phyloP scores from a whole-genome alignment of 2,329 filamentous ascomycete genomes.

The Nothopassalora personata region DNA sequence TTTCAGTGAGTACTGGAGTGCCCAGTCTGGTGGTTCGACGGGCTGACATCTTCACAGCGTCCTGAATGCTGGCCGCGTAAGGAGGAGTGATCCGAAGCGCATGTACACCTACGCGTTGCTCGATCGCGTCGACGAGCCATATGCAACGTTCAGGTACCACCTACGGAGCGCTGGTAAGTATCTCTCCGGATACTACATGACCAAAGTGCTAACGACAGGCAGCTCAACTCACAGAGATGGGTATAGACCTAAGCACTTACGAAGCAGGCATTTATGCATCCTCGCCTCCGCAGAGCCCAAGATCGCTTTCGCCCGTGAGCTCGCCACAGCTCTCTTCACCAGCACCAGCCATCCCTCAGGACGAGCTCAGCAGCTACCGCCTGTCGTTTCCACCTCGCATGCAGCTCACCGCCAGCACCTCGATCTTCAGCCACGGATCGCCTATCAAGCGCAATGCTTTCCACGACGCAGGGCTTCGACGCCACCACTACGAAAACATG shows the following conservation, averaged over 20 bases:
- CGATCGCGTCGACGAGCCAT: conserved; percentile 45
- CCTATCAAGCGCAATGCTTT: conserved; percentile 6
- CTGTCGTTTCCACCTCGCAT: conserved; percentile 14
- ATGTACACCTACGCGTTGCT: conserved; percentile 48
- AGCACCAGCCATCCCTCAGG: conserved; percentile 1
- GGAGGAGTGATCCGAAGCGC: conserved; percentile 37
- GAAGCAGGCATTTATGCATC: background rate
- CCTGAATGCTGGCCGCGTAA: conserved; percentile 34
- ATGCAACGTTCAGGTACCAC: conserved; percentile 40
- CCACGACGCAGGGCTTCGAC: background rate
- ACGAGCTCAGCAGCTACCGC: conserved; percentile 1
- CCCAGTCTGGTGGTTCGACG: background rate
- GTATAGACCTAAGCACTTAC: conserved; percentile 1
- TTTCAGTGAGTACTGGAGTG: background rate
- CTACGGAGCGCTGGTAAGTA: conserved; percentile 14
- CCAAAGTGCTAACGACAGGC: background rate
- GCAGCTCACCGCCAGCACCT: conserved; percentile 5
- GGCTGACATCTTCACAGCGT: conserved; percentile 6
- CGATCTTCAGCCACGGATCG: background rate
- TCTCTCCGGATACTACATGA: too few species aligned
- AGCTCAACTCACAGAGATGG: conserved; percentile 7
- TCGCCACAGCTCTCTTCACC: background rate
- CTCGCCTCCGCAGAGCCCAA: background rate
- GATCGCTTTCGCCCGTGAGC: background rate
- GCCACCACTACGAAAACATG: background rate